Evolutionary conservation across 208 protist genomes (phyloP).

Genomic region (Phytomonas sp.): DNA sequence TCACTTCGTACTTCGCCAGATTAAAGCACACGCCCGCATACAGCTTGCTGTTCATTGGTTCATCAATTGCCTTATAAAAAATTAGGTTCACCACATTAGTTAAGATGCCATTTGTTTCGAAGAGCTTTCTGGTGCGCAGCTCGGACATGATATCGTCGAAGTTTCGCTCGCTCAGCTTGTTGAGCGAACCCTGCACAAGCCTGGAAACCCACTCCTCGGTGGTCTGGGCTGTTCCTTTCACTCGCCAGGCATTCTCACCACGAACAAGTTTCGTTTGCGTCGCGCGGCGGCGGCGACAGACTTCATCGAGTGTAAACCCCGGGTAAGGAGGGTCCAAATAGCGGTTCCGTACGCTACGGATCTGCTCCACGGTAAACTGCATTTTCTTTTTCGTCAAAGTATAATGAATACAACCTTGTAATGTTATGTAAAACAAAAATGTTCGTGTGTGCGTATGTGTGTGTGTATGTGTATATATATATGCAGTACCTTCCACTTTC

Average conservation of each 20-base stretch:
- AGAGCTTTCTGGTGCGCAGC: slow-evolving; percentile 54
- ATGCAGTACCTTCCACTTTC: background rate
- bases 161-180: slow-evolving; percentile 76
- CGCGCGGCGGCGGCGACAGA: slow-evolving; percentile 41
- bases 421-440: slow-evolving; percentile 2
- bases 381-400: slow-evolving; percentile 15
- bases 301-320: slow-evolving; percentile 81
- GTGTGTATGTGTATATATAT: slow-evolving; percentile 6
- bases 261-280: slow-evolving; percentile 68
- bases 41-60: slow-evolving; percentile 75
- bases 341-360: slow-evolving; percentile 57
- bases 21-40: slow-evolving; percentile 76
- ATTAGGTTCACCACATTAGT: slow-evolving; percentile 61
- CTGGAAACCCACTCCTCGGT: slow-evolving; percentile 77
- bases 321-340: slow-evolving; percentile 77
- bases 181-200: slow-evolving; percentile 70
- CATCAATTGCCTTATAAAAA: slow-evolving; percentile 78
- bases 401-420: slow-evolving; percentile 1
- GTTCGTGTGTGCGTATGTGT: slow-evolving; percentile 7
- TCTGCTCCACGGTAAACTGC: slow-evolving; percentile 76
- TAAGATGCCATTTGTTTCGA: slow-evolving; percentile 46
- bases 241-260: slow-evolving; percentile 73
- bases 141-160: slow-evolving; percentile 52
- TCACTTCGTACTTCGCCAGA: slow-evolving; percentile 69
- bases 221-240: slow-evolving; percentile 54